Evolutionary conservation across 1,139 yeast species (phyloP), one percentile per base, ranked within the genome.

Genomic region (Oligophagozyma castellii): DNA sequence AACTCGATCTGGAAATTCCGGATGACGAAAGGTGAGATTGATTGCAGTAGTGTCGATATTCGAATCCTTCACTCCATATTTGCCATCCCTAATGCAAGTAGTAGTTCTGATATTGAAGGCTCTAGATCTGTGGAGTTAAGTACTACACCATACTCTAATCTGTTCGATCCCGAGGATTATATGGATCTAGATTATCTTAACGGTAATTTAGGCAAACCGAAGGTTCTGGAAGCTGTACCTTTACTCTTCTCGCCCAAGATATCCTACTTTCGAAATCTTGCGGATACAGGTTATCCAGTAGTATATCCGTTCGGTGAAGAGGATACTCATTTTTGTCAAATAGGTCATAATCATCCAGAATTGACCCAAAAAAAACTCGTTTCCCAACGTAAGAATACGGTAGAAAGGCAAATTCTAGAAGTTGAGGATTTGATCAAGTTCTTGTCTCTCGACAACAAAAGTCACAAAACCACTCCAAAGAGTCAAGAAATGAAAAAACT

Each of bases 1-100:
- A 64, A 67, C 30, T 61, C 65, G 24, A 47, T 73, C 3, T 62
- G 70, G 54, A 69, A 67, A 32, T 65, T 84, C 55, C 70, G 70
- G 41, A 68, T 83, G 67, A 70, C 75, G 39, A 63, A 70, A 34
- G 95, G 89, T 4, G 89, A 81, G 43, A 63, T 83, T 22, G 81
- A 77, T 42, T 67, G 79, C 33, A 63, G 66, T 20, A 66, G 65
- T 16, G 75, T 83, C 3, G 95, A 84, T 48, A 53, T 83, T n/a
- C 59, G 94, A 27, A 64, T 78, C 5, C 44, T 83, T 1, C 61
- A 68, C 22, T 84, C 92, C 0, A 54, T 63, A 6, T 79, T 81
- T 51, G 77, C 74, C 16, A 53, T 66, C 25, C 49, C 76, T 23
- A 23, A 22, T 4, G 14, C 32, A 6, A 22, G 16, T 2, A 27